Conservation (phyloP, 164 flowering plant genomes). For the Euptelea pleiosperma region DNA sequence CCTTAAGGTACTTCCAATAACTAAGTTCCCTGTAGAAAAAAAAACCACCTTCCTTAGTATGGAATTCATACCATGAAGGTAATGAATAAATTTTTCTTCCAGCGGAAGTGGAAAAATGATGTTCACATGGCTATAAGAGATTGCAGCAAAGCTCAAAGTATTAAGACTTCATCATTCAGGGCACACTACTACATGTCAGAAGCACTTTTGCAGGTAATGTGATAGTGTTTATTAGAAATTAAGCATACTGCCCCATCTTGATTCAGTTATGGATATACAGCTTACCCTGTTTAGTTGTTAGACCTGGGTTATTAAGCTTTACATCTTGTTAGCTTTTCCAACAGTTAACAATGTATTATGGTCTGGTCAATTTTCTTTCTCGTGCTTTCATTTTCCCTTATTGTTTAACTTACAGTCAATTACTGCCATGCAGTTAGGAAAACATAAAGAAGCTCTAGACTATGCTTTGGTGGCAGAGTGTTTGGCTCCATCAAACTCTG, state of each 20-base stretch:
- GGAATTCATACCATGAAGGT: not conserved
- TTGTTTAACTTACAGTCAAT: slow-evolving; percentile 5
- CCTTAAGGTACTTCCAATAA: too few relatives aligned
- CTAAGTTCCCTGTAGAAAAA: too few relatives aligned
- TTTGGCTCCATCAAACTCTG: slow-evolving; percentile 61
- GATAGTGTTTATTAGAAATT: not conserved
- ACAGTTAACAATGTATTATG: too few relatives aligned
- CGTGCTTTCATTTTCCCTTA: too few relatives aligned
- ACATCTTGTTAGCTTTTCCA: too few relatives aligned
- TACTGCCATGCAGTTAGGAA: slow-evolving; percentile 57
- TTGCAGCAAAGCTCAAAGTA: slow-evolving; percentile 63
- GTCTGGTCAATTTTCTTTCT: too few relatives aligned
- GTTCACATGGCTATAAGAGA: slow-evolving; percentile 89
- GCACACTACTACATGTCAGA: slow-evolving; percentile 71
- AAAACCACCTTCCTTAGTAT: too few relatives aligned
- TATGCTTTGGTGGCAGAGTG: slow-evolving; percentile 67
- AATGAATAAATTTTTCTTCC: slow-evolving; percentile 14
- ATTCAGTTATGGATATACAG: not conserved
- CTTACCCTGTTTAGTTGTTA: too few relatives aligned
- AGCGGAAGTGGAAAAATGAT: slow-evolving; percentile 97
- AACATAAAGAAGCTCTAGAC: slow-evolving; percentile 77
- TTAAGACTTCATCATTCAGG: slow-evolving; percentile 57
- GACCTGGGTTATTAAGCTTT: too few relatives aligned
- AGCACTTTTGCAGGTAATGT: slow-evolving; percentile 66
- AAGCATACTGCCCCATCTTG: not conserved